Evolutionary conservation across 2,329 filamentous ascomycete genomes (phyloP).

Genomic region (Zasmidium cellare): DNA sequence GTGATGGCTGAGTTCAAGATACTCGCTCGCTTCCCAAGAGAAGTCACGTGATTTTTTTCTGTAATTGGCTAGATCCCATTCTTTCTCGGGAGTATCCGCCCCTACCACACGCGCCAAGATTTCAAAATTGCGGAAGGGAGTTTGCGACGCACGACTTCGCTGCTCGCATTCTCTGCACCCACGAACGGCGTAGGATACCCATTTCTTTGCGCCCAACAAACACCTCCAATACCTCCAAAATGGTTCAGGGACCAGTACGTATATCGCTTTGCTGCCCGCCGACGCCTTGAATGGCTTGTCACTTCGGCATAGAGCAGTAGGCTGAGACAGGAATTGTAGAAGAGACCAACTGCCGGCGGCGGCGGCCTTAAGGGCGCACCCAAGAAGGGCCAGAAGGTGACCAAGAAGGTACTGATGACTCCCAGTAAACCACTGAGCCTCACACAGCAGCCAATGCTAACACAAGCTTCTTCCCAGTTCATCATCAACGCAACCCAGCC

Average conservation of each 20-base stretch:
- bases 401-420: conserved; percentile 69
- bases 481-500: conserved; percentile 99
- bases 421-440: too few relatives aligned
- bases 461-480: conserved; percentile 61
- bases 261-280: conserved; percentile 94
- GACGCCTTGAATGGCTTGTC: conserved; percentile 41
- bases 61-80: too few relatives aligned
- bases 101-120: background rate
- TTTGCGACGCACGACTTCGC: background rate
- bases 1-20: too few relatives aligned
- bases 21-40: too few relatives aligned
- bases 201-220: conserved; percentile 73
- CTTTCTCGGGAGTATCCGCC: too few relatives aligned
- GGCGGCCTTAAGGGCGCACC: conserved; percentile 16
- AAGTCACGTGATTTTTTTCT: too few relatives aligned
- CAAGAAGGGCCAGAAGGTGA: conserved; percentile 67
- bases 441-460: background rate
- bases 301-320: conserved; percentile 70
- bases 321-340: conserved; percentile 61
- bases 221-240: conserved; percentile 54
- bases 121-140: background rate
- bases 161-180: background rate
- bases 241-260: conserved; percentile 91
- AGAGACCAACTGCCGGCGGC: conserved; percentile 54
- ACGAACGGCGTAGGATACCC: conserved; percentile 75